Conservation (phyloP, 176 grass and related monocot species). For the Microstegium vimineum region DNA sequence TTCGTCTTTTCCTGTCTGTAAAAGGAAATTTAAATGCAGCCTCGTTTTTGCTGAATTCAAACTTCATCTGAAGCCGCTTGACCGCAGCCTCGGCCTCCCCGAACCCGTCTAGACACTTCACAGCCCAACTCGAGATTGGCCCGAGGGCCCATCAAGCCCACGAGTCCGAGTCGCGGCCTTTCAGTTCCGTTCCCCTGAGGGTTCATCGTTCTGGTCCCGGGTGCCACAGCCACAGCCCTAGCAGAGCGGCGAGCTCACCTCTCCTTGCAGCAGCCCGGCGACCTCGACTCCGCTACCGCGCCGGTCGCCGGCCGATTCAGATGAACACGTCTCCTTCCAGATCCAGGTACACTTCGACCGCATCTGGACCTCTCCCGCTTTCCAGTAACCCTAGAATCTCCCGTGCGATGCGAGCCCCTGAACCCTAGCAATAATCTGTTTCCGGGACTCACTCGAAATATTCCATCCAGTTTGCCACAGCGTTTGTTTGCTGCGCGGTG, state of each 20-base stretch:
- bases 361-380: background rate
- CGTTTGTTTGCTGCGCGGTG: background rate
- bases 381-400: background rate
- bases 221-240: too few species aligned
- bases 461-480: background rate
- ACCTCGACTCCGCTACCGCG: background rate
- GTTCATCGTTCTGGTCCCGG: background rate
- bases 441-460: background rate
- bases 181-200: background rate
- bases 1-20: too few species aligned
- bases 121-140: background rate
- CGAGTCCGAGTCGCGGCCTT: background rate
- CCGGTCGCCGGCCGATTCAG: background rate
- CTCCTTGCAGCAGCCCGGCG: background rate
- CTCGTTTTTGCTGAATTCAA: too few species aligned
- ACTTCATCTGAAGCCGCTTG: too few species aligned
- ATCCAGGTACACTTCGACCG: slow-evolving; percentile 9
- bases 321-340: slow-evolving; percentile 29
- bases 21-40: too few species aligned
- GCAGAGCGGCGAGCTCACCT: background rate
- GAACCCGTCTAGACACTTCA: background rate
- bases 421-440: background rate
- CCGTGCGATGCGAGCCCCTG: background rate
- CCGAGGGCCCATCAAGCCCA: background rate
- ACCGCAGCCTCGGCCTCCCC: background rate